Base-by-base conservation (phyloP, 2,329 filamentous ascomycete species). In the Botrytis cinerea region DNA sequence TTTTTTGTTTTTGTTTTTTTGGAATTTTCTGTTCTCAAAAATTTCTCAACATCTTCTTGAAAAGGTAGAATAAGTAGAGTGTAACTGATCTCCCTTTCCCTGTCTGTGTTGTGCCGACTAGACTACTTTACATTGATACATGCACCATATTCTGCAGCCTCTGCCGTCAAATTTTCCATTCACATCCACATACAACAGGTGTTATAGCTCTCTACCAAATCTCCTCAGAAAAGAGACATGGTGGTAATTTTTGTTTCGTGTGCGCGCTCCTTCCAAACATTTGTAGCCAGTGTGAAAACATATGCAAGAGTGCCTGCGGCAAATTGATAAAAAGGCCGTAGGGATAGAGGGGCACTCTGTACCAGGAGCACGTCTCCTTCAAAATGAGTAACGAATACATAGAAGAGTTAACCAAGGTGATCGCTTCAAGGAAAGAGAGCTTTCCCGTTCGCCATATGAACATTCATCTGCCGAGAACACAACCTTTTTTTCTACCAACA, bases 241-340 rank as follows among this genome's bases (percentile, higher is more conserved):
- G 60, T 32, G 45, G 40, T 14, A 51, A 32, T 71, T 54, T 54
- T n/a, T 35, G 46, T 54, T 68, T 51, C 64, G 64, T 68, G 43
- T 68, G 64, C 35, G 48, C 35, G 64, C 48, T 57, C 46, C 70
- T 46, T 64, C 70, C 60, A 71, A 71, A 66, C 60, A 62, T 71
- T 66, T 28, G 60, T 71, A 71, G 70, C 71, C 71, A 72, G 71
- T 72, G 59, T 67, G 71, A 72, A 72, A 74, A 78, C 46, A 73
- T 78, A 79, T 80, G 78, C 78, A 78, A 78, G 74, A 75, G 64
- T 74, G 78, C 79, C 76, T 77, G 79, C 78, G 76, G 77, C 77
- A 69, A 57, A 66, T 68, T 40, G 71, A 77, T 70, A 73, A 57
- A 68, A 57, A 54, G 75, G 75, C 77, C 78, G 78, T 77, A 78